These are phyloP conservation scores for Marasmius tenuissimus DNA, from an alignment of 1,284 basidiomycete genomes.

Conservation along the genomic window DNA sequence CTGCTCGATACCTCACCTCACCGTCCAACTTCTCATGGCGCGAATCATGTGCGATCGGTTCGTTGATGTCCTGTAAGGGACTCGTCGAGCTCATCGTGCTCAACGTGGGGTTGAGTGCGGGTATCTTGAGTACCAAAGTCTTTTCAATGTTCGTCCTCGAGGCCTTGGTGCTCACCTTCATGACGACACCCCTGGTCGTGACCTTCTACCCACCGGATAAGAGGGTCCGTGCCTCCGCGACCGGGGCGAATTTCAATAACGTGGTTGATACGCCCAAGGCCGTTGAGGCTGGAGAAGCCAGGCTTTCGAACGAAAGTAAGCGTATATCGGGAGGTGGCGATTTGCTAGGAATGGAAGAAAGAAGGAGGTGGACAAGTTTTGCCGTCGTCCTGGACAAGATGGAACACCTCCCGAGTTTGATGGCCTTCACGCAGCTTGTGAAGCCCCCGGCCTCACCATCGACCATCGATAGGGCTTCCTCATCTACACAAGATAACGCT, in stretches of 20 bases:
- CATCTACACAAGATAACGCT: neutral
- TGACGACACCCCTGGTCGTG: slow-evolving; percentile 86
- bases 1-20: slow-evolving; percentile 57
- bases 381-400: slow-evolving; percentile 89
- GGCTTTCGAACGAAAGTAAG: neutral
- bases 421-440: slow-evolving; percentile 68
- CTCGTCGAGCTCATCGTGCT: slow-evolving; percentile 92
- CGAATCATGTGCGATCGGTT: slow-evolving; percentile 85
- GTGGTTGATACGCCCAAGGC: slow-evolving; percentile 21
- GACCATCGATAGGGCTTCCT: neutral
- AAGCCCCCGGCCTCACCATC: slow-evolving; percentile 33
- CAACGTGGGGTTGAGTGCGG: slow-evolving; percentile 87
- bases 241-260: slow-evolving; percentile 46
- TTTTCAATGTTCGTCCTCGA: slow-evolving; percentile 93
- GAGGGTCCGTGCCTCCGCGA: slow-evolving; percentile 47
- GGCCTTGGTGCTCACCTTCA: slow-evolving; percentile 82
- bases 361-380: slow-evolving; percentile 34
- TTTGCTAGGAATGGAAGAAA: neutral
- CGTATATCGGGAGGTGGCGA: slow-evolving; percentile 30
- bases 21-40: slow-evolving; percentile 67
- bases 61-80: slow-evolving; percentile 95
- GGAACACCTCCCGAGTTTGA: slow-evolving; percentile 80
- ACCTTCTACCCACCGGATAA: slow-evolving; percentile 69
- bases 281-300: slow-evolving; percentile 2
- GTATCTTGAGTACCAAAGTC: slow-evolving; percentile 74